phyloP scores from a whole-genome alignment of 2,329 filamentous ascomycete genomes.

The Pezicula radicicola region DNA sequence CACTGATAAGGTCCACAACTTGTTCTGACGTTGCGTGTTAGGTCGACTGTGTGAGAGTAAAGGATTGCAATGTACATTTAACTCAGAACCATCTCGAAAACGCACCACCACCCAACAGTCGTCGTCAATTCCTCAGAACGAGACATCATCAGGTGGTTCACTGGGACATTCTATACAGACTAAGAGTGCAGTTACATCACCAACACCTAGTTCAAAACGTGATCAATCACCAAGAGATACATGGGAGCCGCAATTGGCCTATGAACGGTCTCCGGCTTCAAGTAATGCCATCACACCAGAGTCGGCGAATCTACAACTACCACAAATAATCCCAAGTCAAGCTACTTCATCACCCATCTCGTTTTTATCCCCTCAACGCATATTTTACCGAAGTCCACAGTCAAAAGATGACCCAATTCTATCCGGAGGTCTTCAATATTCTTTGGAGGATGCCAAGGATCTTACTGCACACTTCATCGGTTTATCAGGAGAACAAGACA shows the following conservation, averaged over 20 bases:
- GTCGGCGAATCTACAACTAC: not conserved
- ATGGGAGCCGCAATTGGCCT: too few relatives aligned
- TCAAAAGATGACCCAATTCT: slow-evolving; percentile 3
- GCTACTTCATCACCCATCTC: slow-evolving; percentile 4
- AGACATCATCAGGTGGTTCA: not conserved
- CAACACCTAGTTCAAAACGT: not conserved
- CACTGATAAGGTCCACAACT: not conserved
- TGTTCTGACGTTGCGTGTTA: slow-evolving; percentile 5
- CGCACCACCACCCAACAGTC: too few relatives aligned
- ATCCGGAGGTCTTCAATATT: slow-evolving; percentile 20
- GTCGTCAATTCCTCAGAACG: not conserved
- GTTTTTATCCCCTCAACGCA: not conserved
- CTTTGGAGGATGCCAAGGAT: slow-evolving; percentile 39
- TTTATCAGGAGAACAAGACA: slow-evolving; percentile 42
- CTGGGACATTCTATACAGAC: not conserved
- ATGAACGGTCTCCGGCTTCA: too few relatives aligned
- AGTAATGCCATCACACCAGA: not conserved
- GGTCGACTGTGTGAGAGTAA: slow-evolving; percentile 25
- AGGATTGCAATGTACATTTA: slow-evolving; percentile 21
- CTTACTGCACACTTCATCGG: slow-evolving; percentile 44
- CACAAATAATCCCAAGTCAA: slow-evolving; percentile 3
- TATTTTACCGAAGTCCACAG: slow-evolving; percentile 3
- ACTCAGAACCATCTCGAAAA: slow-evolving; percentile 11
- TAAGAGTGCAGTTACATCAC: not conserved
- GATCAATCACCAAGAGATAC: not conserved